Conservation (phyloP, 768 basidiomycete genomes). For the Cubamyces lactineus region DNA sequence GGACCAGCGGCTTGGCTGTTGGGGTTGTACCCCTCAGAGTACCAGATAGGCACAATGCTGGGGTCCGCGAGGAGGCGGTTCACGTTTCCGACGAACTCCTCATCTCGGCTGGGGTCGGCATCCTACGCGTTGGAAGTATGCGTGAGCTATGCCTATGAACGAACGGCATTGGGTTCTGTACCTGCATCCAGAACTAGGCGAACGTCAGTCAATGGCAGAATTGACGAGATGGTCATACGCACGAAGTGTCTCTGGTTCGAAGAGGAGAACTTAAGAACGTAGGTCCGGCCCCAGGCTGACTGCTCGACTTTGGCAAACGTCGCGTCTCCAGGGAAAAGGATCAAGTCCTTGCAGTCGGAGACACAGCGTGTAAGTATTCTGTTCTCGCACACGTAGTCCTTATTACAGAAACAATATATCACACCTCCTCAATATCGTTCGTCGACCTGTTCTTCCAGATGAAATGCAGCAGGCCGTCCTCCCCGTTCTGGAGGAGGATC, state of each 20-base stretch:
- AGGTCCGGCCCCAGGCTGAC: constrained; percentile 67
- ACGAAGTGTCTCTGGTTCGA: constrained; percentile 92
- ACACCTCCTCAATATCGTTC: constrained; percentile 63
- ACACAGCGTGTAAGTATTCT: not conserved
- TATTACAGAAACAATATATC: constrained; percentile 5
- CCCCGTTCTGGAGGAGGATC: constrained; percentile 65
- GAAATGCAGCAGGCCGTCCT: constrained; percentile 79
- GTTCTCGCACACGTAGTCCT: not conserved
- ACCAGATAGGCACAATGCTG: constrained; percentile 64
- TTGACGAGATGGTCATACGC: constrained; percentile 32
- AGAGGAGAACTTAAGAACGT: constrained; percentile 90
- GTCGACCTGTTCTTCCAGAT: constrained; percentile 77
- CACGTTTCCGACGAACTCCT: constrained; percentile 73
- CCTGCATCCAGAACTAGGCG: constrained; percentile 86
- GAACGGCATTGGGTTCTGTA: constrained; percentile 30
- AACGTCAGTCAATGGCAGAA: constrained; percentile 4
- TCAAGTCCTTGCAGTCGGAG: constrained; percentile 63
- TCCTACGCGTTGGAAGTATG: constrained; percentile 49
- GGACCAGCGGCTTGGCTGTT: constrained; percentile 43
- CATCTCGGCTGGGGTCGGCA: constrained; percentile 64
- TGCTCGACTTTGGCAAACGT: constrained; percentile 75
- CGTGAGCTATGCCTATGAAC: not conserved
- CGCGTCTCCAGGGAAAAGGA: constrained; percentile 87
- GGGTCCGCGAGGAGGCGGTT: constrained; percentile 73
- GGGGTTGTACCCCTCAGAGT: constrained; percentile 49